Conservation (phyloP, 1,284 basidiomycete species). For the Cryptococcus deneoformans region DNA sequence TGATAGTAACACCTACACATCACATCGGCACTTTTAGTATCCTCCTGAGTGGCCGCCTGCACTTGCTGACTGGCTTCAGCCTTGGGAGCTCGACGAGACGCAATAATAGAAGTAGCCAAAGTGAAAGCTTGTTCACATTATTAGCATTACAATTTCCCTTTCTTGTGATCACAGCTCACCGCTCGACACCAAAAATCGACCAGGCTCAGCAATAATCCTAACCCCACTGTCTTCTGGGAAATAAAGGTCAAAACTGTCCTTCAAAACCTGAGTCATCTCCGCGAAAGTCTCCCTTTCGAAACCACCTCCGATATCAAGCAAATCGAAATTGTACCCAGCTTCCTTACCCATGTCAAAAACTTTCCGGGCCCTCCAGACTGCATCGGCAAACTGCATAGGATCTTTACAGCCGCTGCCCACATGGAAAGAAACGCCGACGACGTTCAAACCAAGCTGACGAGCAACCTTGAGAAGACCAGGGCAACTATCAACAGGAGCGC, state of each 20-base stretch:
- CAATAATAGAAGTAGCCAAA: conserved; percentile 92
- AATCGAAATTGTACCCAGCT: conserved; percentile 74
- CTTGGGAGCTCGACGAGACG: conserved; percentile 60
- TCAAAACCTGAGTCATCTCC: conserved; percentile 70
- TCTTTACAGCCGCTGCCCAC: conserved; percentile 98
- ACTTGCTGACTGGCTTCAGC: conserved; percentile 11
- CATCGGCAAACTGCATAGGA: conserved; percentile 83
- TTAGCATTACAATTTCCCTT: not conserved
- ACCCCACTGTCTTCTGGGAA: conserved; percentile 77
- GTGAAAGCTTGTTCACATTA: conserved; percentile 64
- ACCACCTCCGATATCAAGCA: conserved; percentile 94
- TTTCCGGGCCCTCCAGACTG: conserved; percentile 73
- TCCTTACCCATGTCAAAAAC: conserved; percentile 87
- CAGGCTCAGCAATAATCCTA: conserved; percentile 93
- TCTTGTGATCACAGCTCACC: conserved; percentile 12
- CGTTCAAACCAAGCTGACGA: conserved; percentile 69
- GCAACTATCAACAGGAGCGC: conserved; percentile 82
- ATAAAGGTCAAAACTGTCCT: conserved; percentile 68
- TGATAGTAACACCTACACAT: conserved; percentile 48
- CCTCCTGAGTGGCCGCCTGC: conserved; percentile 18
- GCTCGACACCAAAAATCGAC: conserved; percentile 86
- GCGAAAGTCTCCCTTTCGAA: conserved; percentile 92
- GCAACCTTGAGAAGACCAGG: conserved; percentile 78
- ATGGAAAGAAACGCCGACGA: conserved; percentile 96
- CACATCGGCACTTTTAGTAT: conserved; percentile 49